Evolutionary conservation across 768 basidiomycete species (phyloP).

Genomic region (Mycena vulgaris): DNA sequence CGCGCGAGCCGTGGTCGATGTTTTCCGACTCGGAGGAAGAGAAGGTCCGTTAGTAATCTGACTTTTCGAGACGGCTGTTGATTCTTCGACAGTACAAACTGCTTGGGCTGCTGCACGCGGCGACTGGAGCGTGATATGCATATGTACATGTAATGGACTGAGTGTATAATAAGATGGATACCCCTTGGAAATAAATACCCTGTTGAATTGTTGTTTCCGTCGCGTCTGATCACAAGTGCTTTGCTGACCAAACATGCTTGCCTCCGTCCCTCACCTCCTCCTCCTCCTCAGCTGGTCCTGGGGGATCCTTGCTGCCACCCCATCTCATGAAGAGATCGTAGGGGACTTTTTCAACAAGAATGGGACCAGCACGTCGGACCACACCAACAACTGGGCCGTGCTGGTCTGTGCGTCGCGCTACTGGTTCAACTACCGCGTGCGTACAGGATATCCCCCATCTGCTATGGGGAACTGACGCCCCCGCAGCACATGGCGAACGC

Average conservation of each 20-base stretch:
- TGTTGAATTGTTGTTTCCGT: neutral
- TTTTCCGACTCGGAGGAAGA: constrained; percentile 76
- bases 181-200: constrained; percentile 30
- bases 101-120: constrained; percentile 59
- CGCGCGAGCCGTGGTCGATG: constrained; percentile 66
- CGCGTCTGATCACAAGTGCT: neutral
- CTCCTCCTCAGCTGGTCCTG: constrained; percentile 55
- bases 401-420: constrained; percentile 94
- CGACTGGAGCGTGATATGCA: constrained; percentile 12
- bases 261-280: constrained; percentile 40
- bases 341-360: constrained; percentile 64
- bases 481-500: constrained; percentile 97
- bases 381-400: constrained; percentile 99
- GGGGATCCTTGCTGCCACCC: constrained; percentile 44
- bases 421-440: constrained; percentile 98
- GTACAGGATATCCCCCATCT: constrained; percentile 44
- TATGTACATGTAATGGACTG: too few species aligned
- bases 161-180: constrained; percentile 12
- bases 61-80: constrained; percentile 16
- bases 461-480: neutral
- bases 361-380: constrained; percentile 57
- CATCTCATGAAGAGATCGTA: constrained; percentile 55
- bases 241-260: neutral
- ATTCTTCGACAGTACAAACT: constrained; percentile 56
- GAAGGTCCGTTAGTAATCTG: constrained; percentile 58